These are phyloP conservation scores for Uronychia binucleata DNA, from an alignment of 73 alveolate species.

Conservation along the genomic window DNA sequence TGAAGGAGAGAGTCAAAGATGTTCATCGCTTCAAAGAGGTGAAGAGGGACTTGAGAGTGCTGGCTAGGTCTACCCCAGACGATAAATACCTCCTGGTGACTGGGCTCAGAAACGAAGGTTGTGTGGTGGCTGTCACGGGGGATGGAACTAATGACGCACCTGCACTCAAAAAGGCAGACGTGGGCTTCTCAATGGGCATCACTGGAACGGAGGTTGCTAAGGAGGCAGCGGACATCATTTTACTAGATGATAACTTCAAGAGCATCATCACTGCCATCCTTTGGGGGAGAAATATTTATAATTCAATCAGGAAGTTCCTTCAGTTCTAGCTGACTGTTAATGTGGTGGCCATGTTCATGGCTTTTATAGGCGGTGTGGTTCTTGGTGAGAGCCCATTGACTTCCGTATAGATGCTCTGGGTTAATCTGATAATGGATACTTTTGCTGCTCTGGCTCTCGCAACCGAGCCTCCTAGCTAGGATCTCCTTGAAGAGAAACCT, in stretches of 20 bases:
- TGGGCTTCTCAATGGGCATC: constrained; percentile 94
- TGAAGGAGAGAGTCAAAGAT: constrained; percentile 38
- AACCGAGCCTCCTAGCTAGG: constrained; percentile 77
- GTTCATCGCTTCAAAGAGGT: constrained; percentile 83
- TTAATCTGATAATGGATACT: constrained; percentile 88
- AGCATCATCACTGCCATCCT: constrained; percentile 91
- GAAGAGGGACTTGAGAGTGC: constrained; percentile 73
- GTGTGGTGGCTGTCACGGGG: constrained; percentile 89
- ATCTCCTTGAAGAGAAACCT: constrained; percentile 66
- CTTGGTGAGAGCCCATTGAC: constrained; percentile 86
- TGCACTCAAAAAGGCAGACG: constrained; percentile 92
- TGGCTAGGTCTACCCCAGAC: constrained; percentile 65
- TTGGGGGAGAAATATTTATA: constrained; percentile 98
- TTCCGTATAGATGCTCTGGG: constrained; percentile 91
- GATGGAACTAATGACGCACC: constrained; percentile 98
- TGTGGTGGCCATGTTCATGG: constrained; percentile 90
- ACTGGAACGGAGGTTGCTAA: constrained; percentile 99
- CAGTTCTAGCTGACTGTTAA: constrained; percentile 92
- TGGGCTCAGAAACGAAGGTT: constrained; percentile 50
- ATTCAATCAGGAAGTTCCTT: constrained; percentile 87
- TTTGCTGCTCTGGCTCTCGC: constrained; percentile 84
- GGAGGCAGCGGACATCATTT: constrained; percentile 97
- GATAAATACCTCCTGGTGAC: constrained; percentile 59
- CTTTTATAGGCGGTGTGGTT: constrained; percentile 87
- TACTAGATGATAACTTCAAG: constrained; percentile 95